Evolutionary conservation across 148 eudicot genomes (phyloP).

Genomic region (Nyssa sinensis): DNA sequence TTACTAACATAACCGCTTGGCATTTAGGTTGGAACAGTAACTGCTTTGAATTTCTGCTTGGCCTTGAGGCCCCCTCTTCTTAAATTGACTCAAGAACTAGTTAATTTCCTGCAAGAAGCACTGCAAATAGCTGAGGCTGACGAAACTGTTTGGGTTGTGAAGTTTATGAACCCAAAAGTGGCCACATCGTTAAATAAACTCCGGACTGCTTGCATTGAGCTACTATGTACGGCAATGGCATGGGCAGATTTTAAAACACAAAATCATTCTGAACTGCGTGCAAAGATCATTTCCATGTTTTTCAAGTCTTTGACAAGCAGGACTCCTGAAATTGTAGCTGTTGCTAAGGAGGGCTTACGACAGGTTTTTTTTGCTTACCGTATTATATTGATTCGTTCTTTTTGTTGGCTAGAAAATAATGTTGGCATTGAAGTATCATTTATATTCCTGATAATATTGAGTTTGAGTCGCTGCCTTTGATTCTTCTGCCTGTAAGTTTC

Average conservation of each 20-base stretch:
- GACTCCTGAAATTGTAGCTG: constrained; percentile 89
- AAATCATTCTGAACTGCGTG: constrained; percentile 81
- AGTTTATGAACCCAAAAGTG: constrained; percentile 87
- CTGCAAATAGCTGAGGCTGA: constrained; percentile 96
- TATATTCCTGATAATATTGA: too few species aligned
- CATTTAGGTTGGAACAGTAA: constrained; percentile 90
- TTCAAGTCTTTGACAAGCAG: constrained; percentile 93
- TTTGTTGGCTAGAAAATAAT: background rate
- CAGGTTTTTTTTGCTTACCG: constrained; percentile 48
- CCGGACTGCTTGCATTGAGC: constrained; percentile 95
- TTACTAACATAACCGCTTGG: constrained; percentile 10
- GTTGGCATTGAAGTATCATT: too few species aligned
- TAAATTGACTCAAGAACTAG: constrained; percentile 84
- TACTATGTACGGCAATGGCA: constrained; percentile 97
- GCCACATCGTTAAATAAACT: constrained; percentile 82
- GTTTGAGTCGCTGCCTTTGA: too few species aligned
- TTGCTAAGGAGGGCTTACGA: constrained; percentile 93
- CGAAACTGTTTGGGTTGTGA: constrained; percentile 86
- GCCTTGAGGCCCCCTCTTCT: constrained; percentile 98
- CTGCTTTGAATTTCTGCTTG: constrained; percentile 93
- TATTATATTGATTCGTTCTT: constrained; percentile 7
- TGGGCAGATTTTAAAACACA: constrained; percentile 95
- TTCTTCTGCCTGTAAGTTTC: too few species aligned
- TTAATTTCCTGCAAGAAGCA: constrained; percentile 90
- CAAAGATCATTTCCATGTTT: constrained; percentile 93